A percentile compares a stretch with the other conserved stretches of the same genome.
phyloP scores from a whole-genome alignment of 805 yeast species.

The Yamadazyma kitorensis region DNA sequence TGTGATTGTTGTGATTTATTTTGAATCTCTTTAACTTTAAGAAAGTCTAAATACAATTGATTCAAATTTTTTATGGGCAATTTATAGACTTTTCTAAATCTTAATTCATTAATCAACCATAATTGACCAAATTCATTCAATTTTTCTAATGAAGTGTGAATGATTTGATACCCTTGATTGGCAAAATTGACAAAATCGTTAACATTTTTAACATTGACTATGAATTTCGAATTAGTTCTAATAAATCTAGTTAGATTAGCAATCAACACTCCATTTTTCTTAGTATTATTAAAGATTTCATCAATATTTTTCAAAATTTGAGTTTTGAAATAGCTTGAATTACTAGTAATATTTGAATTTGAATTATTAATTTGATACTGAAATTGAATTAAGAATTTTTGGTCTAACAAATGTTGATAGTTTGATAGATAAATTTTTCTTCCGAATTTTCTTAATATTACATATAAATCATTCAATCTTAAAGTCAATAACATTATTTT shows the following conservation, averaged over 20 bases:
- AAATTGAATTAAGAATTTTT: constrained; percentile 31
- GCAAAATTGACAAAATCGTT: constrained; percentile 41
- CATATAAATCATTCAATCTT: constrained; percentile 49
- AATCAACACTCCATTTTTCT: constrained; percentile 47
- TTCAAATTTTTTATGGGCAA: constrained; percentile 11
- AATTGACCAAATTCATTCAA: constrained; percentile 36
- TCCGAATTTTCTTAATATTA: constrained; percentile 45
- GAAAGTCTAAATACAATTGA: constrained; percentile 3
- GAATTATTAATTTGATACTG: too few relatives aligned
- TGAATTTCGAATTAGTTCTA: constrained; percentile 36
- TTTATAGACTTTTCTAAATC: constrained; percentile 36
- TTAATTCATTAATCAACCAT: constrained; percentile 44
- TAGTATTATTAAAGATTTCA: constrained; percentile 41
- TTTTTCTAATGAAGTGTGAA: constrained; percentile 26
- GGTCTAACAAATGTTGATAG: constrained; percentile 40
- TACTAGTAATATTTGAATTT: constrained; percentile 11
- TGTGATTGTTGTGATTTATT: not conserved
- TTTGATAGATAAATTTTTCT: constrained; percentile 46
- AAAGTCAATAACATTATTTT: constrained; percentile 44
- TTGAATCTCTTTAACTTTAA: not conserved
- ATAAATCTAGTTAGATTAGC: constrained; percentile 48
- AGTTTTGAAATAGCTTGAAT: constrained; percentile 28
- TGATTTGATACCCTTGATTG: constrained; percentile 33
- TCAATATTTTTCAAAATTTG: constrained; percentile 26
- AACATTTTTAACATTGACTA: constrained; percentile 33